These are phyloP conservation scores for Russula vinacea DNA, from an alignment of 768 basidiomycete species.

Conservation along the genomic window DNA sequence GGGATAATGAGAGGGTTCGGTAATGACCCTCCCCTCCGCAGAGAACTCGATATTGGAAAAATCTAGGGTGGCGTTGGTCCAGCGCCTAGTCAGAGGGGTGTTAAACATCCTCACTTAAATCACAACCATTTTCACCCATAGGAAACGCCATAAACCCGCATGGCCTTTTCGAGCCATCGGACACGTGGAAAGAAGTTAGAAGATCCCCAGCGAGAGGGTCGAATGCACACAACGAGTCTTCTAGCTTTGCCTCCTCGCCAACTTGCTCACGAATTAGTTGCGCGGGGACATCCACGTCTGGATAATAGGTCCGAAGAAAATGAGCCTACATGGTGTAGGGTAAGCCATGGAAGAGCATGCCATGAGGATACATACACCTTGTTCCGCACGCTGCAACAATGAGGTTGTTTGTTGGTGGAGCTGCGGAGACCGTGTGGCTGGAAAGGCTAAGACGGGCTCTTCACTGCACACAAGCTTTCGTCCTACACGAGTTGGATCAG, in stretches of 20 bases:
- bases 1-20: slow-evolving; percentile 44
- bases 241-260: slow-evolving; percentile 42
- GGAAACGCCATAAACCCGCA: slow-evolving; percentile 52
- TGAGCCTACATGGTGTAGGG: slow-evolving; percentile 49
- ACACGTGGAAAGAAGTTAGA: slow-evolving; percentile 43
- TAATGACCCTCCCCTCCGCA: slow-evolving; percentile 34
- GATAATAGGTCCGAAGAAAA: slow-evolving; percentile 66
- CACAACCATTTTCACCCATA: slow-evolving; percentile 54
- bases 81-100: not conserved
- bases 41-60: slow-evolving; percentile 44
- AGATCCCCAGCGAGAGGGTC: slow-evolving; percentile 58
- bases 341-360: slow-evolving; percentile 11
- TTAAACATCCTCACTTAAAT: slow-evolving; percentile 54
- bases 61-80: slow-evolving; percentile 39
- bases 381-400: slow-evolving; percentile 55
- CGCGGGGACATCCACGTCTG: slow-evolving; percentile 70
- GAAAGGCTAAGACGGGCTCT: slow-evolving; percentile 51
- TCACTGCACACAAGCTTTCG: slow-evolving; percentile 34
- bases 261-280: slow-evolving; percentile 61
- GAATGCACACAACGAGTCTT: slow-evolving; percentile 42
- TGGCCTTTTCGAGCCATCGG: slow-evolving; percentile 31
- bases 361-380: slow-evolving; percentile 49
- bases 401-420: slow-evolving; percentile 36
- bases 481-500: slow-evolving; percentile 32
- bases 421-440: slow-evolving; percentile 49